Percentiles rank a stretch among this genome's conserved stretches.
Evolutionary conservation across 306 rosid species (phyloP).

Genomic region (Ceratonia siliqua): DNA sequence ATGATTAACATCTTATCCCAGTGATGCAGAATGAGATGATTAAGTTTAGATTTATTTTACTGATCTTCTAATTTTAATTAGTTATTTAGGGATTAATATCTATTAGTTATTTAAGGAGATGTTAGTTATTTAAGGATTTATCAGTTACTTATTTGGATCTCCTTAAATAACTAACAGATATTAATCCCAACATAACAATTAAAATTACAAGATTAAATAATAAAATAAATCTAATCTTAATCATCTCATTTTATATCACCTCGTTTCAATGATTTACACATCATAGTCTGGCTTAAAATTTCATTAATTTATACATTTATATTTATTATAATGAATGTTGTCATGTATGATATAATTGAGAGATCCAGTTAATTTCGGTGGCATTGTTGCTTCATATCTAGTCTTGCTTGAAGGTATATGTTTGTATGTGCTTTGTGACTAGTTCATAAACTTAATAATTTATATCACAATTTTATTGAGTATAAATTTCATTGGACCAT

Average conservation of each 20-base stretch:
- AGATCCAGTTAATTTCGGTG: slow-evolving; percentile 14
- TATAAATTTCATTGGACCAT: not conserved
- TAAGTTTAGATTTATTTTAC: no score
- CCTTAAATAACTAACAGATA: no score
- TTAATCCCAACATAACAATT: no score
- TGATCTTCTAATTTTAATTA: no score
- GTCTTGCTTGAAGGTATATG: not conserved
- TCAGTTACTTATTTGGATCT: no score
- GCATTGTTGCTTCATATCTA: slow-evolving; percentile 5
- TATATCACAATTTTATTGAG: not conserved
- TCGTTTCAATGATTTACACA: slow-evolving; percentile 3
- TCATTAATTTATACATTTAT: not conserved
- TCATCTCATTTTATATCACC: no score
- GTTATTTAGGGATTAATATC: no score
- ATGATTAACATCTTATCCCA: slow-evolving; percentile 11
- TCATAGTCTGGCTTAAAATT: slow-evolving; percentile 16
- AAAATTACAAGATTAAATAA: no score
- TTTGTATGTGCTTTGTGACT: not conserved
- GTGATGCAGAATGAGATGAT: no score
- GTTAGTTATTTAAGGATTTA: no score
- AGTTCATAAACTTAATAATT: slow-evolving; percentile 19
- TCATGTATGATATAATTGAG: not conserved
- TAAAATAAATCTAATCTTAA: no score
- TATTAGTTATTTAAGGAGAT: no score
- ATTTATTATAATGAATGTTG: not conserved